Conservation (phyloP, 371 early-diverging fungal species). For the Lichtheimia ornata region DNA sequence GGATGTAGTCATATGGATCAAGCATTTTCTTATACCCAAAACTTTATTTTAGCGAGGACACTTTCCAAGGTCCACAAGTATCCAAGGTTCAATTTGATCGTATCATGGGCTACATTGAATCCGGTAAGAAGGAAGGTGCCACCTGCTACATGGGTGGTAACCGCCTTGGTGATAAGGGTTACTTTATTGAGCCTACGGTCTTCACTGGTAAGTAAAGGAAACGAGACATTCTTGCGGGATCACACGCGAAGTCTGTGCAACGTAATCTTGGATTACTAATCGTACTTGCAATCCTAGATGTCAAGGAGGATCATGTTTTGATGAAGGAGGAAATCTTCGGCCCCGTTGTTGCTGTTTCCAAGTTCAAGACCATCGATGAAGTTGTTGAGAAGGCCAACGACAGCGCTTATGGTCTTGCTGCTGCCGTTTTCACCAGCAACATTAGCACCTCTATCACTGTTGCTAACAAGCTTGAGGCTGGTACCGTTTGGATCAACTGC, state of each 20-base stretch:
- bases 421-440: slow-evolving; percentile 79
- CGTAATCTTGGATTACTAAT: slow-evolving; percentile 1
- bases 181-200: slow-evolving; percentile 55
- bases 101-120: slow-evolving; percentile 57
- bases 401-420: slow-evolving; percentile 78
- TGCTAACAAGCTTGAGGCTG: slow-evolving; percentile 47
- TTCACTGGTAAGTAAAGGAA: slow-evolving; percentile 25
- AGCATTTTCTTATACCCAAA: too few relatives aligned
- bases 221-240: too few relatives aligned
- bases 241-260: not conserved
- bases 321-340: slow-evolving; percentile 84
- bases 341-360: slow-evolving; percentile 75
- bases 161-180: slow-evolving; percentile 49
- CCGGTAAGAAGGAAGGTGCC: slow-evolving; percentile 53
- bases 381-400: slow-evolving; percentile 75
- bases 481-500: slow-evolving; percentile 27
- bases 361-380: slow-evolving; percentile 69
- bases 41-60: slow-evolving; percentile 9
- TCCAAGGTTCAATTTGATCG: slow-evolving; percentile 77
- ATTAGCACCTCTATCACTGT: slow-evolving; percentile 69
- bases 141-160: slow-evolving; percentile 50
- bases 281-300: slow-evolving; percentile 10
- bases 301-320: slow-evolving; percentile 59
- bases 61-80: slow-evolving; percentile 78
- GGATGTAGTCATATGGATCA: too few relatives aligned